Evolutionary conservation across 208 protist species (phyloP).

Genomic region (Endotrypanum monterogeii): DNA sequence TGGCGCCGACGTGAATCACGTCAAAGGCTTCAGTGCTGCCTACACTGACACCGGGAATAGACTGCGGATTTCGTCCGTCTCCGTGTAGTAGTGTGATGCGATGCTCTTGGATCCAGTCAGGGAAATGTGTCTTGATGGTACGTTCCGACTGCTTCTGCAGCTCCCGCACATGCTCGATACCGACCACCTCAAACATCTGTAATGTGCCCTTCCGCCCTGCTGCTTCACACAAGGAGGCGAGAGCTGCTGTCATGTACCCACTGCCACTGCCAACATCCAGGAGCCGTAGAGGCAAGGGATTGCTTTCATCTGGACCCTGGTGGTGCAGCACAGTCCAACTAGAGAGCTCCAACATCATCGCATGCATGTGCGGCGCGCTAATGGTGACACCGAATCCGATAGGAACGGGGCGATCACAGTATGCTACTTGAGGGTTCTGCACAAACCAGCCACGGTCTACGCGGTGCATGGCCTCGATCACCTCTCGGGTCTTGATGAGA

Average conservation of each 20-base stretch:
- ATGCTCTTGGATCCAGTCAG: slow-evolving; percentile 36
- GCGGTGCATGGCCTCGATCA: slow-evolving; percentile 59
- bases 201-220: slow-evolving; percentile 15
- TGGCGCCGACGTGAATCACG: slow-evolving; percentile 90
- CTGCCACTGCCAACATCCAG: slow-evolving; percentile 90
- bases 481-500: slow-evolving; percentile 51
- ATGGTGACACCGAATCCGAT: slow-evolving; percentile 88
- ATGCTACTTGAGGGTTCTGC: slow-evolving; percentile 36
- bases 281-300: slow-evolving; percentile 33
- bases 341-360: slow-evolving; percentile 83
- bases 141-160: slow-evolving; percentile 46
- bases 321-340: slow-evolving; percentile 41
- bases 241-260: slow-evolving; percentile 86
- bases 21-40: slow-evolving; percentile 42
- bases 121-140: slow-evolving; percentile 49
- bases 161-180: slow-evolving; percentile 80
- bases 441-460: slow-evolving; percentile 87
- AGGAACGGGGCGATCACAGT: slow-evolving; percentile 72
- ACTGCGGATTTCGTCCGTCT: slow-evolving; percentile 58
- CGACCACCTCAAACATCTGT: slow-evolving; percentile 51
- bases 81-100: slow-evolving; percentile 56
- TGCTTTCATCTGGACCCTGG: slow-evolving; percentile 2
- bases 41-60: slow-evolving; percentile 13
- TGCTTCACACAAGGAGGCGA: slow-evolving; percentile 58
- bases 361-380: slow-evolving; percentile 93